Percentiles rank a stretch among this genome's conserved stretches.
Conservation (phyloP, 2,329 filamentous ascomycete species). For the Lizonia empirigonia region DNA sequence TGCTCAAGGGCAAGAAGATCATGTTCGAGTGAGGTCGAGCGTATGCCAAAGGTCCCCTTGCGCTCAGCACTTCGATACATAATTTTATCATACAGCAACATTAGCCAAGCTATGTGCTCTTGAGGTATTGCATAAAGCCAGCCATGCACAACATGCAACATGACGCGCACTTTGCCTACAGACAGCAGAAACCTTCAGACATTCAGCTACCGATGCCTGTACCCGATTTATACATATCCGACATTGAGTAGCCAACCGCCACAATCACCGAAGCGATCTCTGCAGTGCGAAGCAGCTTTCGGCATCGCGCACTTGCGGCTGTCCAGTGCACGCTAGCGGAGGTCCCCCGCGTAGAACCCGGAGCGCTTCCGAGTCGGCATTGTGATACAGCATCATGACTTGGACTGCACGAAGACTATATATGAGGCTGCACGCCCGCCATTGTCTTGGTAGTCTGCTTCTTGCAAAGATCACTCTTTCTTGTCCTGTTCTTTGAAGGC, state of each 20-base stretch:
- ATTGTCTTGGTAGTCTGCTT: background rate
- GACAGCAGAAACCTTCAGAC: background rate
- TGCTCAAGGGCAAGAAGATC: conserved; percentile 54
- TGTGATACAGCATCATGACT: conserved; percentile 12
- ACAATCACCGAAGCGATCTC: background rate
- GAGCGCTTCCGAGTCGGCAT: background rate
- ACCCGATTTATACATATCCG: background rate
- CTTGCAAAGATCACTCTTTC: no score
- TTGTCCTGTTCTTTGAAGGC: background rate
- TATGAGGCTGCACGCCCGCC: background rate
- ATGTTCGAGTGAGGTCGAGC: conserved; percentile 51
- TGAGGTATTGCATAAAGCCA: background rate
- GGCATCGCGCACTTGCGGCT: conserved; percentile 4
- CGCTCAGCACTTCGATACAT: background rate
- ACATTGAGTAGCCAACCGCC: background rate
- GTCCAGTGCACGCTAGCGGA: conserved; percentile 10
- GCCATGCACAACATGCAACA: background rate
- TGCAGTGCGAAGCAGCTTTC: background rate
- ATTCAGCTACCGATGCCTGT: background rate
- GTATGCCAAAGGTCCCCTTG: no score
- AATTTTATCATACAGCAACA: background rate
- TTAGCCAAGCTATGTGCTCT: background rate
- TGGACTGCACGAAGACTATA: background rate
- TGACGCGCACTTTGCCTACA: background rate
- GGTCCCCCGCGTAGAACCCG: conserved; percentile 6